A percentile compares a stretch with the other conserved stretches of the same genome.
phyloP scores from a whole-genome alignment of 306 rosid species.

The Pachyrhizus erosus region DNA sequence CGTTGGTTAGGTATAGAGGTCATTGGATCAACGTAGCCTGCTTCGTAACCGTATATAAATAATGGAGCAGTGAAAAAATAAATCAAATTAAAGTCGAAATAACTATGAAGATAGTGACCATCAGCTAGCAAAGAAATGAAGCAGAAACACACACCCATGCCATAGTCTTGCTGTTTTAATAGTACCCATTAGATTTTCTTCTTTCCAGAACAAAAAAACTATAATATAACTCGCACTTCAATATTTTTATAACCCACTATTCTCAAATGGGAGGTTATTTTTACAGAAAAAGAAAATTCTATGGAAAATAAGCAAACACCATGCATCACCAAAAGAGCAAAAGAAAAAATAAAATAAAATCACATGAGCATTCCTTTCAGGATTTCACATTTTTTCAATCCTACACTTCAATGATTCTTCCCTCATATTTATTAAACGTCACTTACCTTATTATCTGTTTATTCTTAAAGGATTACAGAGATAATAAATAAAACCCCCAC shows the following conservation, averaged over 20 bases:
- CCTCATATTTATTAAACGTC: too few species aligned
- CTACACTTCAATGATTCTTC: not conserved
- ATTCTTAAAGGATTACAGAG: too few species aligned
- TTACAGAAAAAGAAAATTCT: not conserved
- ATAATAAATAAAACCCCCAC: too few species aligned
- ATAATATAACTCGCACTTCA: not conserved
- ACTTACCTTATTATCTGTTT: not conserved
- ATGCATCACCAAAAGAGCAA: too few species aligned
- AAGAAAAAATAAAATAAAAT: too few species aligned
- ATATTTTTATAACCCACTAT: not conserved
- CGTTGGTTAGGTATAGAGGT: not conserved
- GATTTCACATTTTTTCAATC: too few species aligned
- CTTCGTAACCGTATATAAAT: not conserved
- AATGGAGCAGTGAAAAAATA: not conserved
- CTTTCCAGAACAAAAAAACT: not conserved
- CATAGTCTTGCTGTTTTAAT: not conserved
- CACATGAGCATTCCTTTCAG: too few species aligned
- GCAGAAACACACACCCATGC: constrained; percentile 5
- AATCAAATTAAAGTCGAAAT: not conserved
- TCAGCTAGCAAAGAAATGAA: not conserved
- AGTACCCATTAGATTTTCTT: not conserved
- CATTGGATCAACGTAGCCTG: not conserved
- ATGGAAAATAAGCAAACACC: too few species aligned
- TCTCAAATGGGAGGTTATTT: not conserved
- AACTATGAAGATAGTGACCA: not conserved